These are phyloP conservation scores for Calycina herbarum DNA, from an alignment of 2,329 filamentous ascomycete genomes.

Conservation along the genomic window DNA sequence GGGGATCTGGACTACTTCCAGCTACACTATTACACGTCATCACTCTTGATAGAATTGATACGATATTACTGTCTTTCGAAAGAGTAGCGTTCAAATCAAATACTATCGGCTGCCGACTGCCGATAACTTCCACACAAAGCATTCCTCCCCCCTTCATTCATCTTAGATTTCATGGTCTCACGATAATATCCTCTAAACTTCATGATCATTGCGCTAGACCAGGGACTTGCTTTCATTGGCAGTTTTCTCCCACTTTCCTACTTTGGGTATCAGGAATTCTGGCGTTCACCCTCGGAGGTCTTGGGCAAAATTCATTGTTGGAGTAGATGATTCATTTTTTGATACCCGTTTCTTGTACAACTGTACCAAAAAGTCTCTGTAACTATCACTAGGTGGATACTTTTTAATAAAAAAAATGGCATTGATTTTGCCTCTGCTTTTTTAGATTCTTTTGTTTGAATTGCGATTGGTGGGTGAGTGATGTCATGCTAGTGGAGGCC, in stretches of 20 bases:
- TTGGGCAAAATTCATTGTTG: background rate
- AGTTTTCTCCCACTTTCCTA: background rate
- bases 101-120: background rate
- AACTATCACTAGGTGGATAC: background rate
- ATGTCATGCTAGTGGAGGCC: no score
- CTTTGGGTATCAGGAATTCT: background rate
- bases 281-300: background rate
- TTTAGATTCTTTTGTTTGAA: no score
- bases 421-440: no score
- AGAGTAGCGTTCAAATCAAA: background rate
- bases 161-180: background rate
- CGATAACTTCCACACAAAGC: background rate
- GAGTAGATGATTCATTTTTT: background rate
- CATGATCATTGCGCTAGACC: no score
- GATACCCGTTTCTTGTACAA: background rate
- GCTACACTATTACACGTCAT: background rate
- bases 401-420: no score
- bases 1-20: background rate
- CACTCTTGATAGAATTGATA: background rate
- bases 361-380: background rate
- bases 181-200: no score
- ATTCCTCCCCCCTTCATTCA: background rate
- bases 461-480: no score
- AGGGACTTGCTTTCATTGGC: background rate
- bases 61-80: background rate